Conservation (phyloP, 345 rosid species). For the Clausena lansium region DNA sequence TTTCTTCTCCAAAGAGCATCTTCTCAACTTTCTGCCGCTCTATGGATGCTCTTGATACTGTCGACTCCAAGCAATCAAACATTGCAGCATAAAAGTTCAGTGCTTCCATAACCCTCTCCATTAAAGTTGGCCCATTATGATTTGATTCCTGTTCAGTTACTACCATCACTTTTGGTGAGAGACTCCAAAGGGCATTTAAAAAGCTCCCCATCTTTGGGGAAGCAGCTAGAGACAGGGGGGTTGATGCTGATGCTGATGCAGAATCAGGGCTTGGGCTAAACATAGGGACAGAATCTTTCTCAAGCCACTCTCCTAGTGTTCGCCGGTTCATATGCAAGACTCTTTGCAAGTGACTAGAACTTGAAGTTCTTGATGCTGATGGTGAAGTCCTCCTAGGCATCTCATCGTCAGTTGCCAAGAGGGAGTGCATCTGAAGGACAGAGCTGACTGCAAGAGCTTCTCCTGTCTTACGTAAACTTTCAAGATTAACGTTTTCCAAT, state of each 20-base stretch:
- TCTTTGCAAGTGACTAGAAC: constrained; percentile 28
- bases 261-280: constrained; percentile 49
- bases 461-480: constrained; percentile 59
- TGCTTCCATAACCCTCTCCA: constrained; percentile 63
- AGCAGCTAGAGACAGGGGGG: constrained; percentile 40
- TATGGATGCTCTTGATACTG: constrained; percentile 42
- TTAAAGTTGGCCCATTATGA: constrained; percentile 45
- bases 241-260: constrained; percentile 30
- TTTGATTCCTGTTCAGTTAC: constrained; percentile 69
- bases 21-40: constrained; percentile 72
- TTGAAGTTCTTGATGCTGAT: constrained; percentile 30
- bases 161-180: constrained; percentile 68
- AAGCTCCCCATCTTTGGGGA: constrained; percentile 51
- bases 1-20: constrained; percentile 72
- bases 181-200: constrained; percentile 48
- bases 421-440: constrained; percentile 63
- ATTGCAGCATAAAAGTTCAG: constrained; percentile 59
- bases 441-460: constrained; percentile 77
- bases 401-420: constrained; percentile 58
- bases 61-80: constrained; percentile 69
- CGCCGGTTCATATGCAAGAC: constrained; percentile 40
- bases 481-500: constrained; percentile 55
- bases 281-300: constrained; percentile 41
- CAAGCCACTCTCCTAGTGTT: constrained; percentile 73
- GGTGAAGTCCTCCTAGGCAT: constrained; percentile 36